A percentile compares a stretch with the other conserved stretches of the same genome.
Conservation (phyloP, 2,329 filamentous ascomycete species). For the Arthroderma sp. region DNA sequence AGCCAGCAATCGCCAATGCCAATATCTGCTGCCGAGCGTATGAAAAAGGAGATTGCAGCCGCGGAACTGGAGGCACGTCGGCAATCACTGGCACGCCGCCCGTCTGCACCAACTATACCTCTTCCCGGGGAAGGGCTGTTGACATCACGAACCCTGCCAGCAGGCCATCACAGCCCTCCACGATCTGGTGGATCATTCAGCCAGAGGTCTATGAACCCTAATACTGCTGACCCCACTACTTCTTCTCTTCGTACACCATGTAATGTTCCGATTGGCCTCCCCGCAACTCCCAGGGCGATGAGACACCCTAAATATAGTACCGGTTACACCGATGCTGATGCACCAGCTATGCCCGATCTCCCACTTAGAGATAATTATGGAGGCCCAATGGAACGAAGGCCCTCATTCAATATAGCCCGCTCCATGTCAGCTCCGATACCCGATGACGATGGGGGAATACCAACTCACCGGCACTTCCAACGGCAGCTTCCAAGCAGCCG, state of each 20-base stretch:
- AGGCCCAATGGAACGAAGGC: conserved; percentile 11
- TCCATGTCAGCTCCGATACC: conserved; percentile 28
- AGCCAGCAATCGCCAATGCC: neutral
- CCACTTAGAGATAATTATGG: conserved; percentile 31
- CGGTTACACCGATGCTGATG: conserved; percentile 30
- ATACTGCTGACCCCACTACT: conserved; percentile 26
- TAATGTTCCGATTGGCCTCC: conserved; percentile 55
- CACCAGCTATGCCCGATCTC: conserved; percentile 43
- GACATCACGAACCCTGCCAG: conserved; percentile 14
- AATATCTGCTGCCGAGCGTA: neutral
- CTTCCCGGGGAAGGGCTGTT: conserved; percentile 46
- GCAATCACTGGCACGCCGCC: conserved; percentile 66
- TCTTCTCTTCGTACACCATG: conserved; percentile 35
- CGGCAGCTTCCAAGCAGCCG: conserved; percentile 29
- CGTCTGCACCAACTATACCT: conserved; percentile 66
- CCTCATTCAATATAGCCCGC: conserved; percentile 18
- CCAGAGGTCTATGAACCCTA: conserved; percentile 20
- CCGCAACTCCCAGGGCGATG: conserved; percentile 86
- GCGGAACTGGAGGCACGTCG: conserved; percentile 80
- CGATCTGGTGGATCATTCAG: conserved; percentile 20
- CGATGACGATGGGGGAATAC: conserved; percentile 20
- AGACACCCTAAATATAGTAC: conserved; percentile 56
- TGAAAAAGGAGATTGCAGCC: conserved; percentile 60
- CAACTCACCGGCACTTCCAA: conserved; percentile 29
- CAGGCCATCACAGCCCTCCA: conserved; percentile 26